Conservation (phyloP, 2,329 filamentous ascomycete genomes). For the Colletotrichum chrysophilum region DNA sequence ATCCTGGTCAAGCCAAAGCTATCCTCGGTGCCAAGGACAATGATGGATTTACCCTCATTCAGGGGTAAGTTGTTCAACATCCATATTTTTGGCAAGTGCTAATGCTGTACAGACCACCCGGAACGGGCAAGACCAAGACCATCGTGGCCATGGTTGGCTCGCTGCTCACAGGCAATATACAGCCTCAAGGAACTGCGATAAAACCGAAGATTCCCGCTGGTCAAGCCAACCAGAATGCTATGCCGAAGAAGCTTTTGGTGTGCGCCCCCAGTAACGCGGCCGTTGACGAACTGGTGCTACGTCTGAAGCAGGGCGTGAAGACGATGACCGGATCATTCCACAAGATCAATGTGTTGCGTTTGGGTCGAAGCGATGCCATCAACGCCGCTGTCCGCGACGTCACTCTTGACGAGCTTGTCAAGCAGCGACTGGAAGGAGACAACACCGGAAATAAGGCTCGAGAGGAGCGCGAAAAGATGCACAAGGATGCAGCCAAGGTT, state of each 20-base stretch:
- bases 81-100: conserved; percentile 26
- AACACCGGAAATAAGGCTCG: conserved; percentile 62
- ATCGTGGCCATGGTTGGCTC: conserved; percentile 96
- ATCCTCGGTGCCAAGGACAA: conserved; percentile 93
- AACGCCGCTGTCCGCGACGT: conserved; percentile 89
- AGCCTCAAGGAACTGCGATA: conserved; percentile 39
- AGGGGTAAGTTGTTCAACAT: conserved; percentile 64
- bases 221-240: conserved; percentile 36
- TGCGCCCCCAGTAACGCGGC: conserved; percentile 99
- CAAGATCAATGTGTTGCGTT: conserved; percentile 84
- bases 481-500: conserved; percentile 70
- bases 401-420: conserved; percentile 90
- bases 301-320: conserved; percentile 86
- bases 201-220: conserved; percentile 30
- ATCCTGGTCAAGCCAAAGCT: conserved; percentile 87
- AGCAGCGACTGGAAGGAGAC: conserved; percentile 69
- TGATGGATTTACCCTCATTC: conserved; percentile 95
- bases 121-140: conserved; percentile 98
- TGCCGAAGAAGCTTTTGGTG: conserved; percentile 85
- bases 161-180: conserved; percentile 68
- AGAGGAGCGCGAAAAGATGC: conserved; percentile 62
- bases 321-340: conserved; percentile 74
- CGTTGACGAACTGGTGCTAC: conserved; percentile 93
- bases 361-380: conserved; percentile 91
- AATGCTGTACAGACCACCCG: conserved; percentile 71